These are phyloP conservation scores for Trypanosoma rangeli DNA, from an alignment of 208 protist species.

Conservation along the genomic window DNA sequence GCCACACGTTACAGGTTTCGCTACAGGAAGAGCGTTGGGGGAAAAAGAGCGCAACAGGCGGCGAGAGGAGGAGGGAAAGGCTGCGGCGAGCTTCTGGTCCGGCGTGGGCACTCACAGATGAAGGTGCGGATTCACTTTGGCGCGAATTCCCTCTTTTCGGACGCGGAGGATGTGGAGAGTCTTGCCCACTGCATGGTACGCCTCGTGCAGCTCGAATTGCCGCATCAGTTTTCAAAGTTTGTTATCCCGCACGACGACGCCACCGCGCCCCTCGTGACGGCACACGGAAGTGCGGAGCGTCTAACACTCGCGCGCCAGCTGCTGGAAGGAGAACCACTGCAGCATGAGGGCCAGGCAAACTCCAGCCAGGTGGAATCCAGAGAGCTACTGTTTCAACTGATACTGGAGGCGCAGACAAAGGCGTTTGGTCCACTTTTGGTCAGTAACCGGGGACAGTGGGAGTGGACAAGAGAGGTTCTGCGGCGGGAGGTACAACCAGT, in stretches of 20 bases:
- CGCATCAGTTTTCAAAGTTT: background rate
- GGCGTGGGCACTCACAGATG: background rate
- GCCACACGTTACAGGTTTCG: background rate
- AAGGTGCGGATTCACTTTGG: conserved; percentile 12
- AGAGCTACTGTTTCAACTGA: background rate
- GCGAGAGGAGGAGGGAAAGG: background rate
- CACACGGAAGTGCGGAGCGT: background rate
- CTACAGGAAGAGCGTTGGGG: background rate
- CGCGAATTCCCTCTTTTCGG: background rate
- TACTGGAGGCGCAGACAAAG: conserved; percentile 7
- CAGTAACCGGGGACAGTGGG: conserved; percentile 8
- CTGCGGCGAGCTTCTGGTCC: background rate
- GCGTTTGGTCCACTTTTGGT: conserved; percentile 1
- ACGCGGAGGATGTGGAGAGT: conserved; percentile 2
- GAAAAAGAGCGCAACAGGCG: background rate
- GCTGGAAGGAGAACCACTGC: background rate
- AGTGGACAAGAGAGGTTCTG: conserved; percentile 3
- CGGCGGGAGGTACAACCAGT: background rate
- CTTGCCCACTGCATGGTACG: conserved; percentile 6
- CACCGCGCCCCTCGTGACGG: background rate
- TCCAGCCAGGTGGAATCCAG: background rate
- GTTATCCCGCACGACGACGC: background rate
- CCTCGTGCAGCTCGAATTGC: conserved; percentile 14
- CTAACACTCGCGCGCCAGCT: background rate
- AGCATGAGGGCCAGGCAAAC: background rate